Percentiles rank a stretch among this genome's conserved stretches.
phyloP scores from a whole-genome alignment of 495 filamentous ascomycete species.

The Hypoxylon trugodes region DNA sequence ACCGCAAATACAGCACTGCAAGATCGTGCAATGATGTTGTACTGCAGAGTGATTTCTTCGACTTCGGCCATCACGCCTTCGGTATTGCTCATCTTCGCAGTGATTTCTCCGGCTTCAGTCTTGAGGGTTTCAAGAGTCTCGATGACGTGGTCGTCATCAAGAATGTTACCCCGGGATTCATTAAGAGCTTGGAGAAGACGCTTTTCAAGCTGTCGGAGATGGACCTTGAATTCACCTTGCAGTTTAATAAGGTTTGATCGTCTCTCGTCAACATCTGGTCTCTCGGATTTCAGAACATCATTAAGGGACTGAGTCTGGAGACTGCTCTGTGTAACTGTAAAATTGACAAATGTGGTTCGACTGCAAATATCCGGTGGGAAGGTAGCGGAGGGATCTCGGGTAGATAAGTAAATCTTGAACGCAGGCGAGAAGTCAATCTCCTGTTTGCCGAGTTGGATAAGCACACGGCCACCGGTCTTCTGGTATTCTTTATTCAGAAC shows the following conservation, averaged over 20 bases:
- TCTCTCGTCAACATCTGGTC: constrained; percentile 96
- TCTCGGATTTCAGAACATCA: constrained; percentile 94
- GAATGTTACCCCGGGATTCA: constrained; percentile 95
- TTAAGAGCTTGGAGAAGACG: constrained; percentile 93
- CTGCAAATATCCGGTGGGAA: constrained; percentile 99
- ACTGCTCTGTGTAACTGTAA: constrained; percentile 98
- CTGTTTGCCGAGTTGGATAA: constrained; percentile 98
- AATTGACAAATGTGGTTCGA: constrained; percentile 98
- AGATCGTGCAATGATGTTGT: constrained; percentile 88
- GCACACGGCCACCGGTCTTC: constrained; percentile 97
- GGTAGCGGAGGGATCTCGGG: constrained; percentile 91
- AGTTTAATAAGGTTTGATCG: constrained; percentile 97
- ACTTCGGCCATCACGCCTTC: constrained; percentile 99
- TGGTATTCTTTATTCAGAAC: constrained; percentile 99
- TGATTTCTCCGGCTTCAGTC: constrained; percentile 95
- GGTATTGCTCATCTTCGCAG: constrained; percentile 92
- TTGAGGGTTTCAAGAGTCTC: constrained; percentile 98
- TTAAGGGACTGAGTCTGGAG: constrained; percentile 97
- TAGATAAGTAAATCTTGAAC: constrained; percentile 95
- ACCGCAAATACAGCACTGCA: constrained; percentile 98
- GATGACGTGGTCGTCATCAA: constrained; percentile 97
- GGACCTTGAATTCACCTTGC: constrained; percentile 98
- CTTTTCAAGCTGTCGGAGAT: constrained; percentile 96
- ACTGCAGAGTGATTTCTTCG: constrained; percentile 90
- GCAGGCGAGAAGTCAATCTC: constrained; percentile 99